Evolutionary conservation across 2,329 filamentous ascomycete genomes (phyloP).

Genomic region (Blumeriella jaapii): DNA sequence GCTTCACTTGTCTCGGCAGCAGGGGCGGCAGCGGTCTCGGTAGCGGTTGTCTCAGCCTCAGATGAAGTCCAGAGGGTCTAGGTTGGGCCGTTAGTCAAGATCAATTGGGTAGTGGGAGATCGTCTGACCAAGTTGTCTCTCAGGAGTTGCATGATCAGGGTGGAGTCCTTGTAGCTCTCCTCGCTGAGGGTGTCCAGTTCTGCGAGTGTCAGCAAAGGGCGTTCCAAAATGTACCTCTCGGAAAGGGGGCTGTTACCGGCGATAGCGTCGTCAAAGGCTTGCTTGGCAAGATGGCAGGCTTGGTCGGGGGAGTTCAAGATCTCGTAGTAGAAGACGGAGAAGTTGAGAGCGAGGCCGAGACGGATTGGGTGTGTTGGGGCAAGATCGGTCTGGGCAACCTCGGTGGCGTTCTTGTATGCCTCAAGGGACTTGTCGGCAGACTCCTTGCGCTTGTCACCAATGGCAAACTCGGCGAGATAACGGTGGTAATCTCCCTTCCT

Average conservation of each 20-base stretch:
- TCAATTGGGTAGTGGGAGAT: not conserved
- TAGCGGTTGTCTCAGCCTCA: conserved; percentile 74
- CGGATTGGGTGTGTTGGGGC: conserved; percentile 88
- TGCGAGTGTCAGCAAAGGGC: conserved; percentile 9
- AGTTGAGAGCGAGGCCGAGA: conserved; percentile 85
- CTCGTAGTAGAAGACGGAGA: conserved; percentile 99
- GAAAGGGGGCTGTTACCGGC: conserved; percentile 43
- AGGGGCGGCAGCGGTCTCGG: conserved; percentile 43
- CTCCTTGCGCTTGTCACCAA: conserved; percentile 88
- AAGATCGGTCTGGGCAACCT: conserved; percentile 80
- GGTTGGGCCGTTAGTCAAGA: conserved; percentile 3
- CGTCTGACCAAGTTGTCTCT: conserved; percentile 67
- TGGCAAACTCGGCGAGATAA: conserved; percentile 93
- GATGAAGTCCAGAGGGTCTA: conserved; percentile 99
- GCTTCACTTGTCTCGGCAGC: conserved; percentile 40
- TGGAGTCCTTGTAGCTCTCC: conserved; percentile 98
- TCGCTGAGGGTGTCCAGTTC: conserved; percentile 93
- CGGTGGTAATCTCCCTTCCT: conserved; percentile 99
- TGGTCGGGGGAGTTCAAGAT: conserved; percentile 97
- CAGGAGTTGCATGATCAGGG: conserved; percentile 97
- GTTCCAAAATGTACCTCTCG: not conserved
- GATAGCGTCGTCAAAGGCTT: conserved; percentile 93
- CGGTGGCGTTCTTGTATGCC: conserved; percentile 91
- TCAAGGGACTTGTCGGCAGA: conserved; percentile 90
- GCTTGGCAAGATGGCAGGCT: conserved; percentile 95